Percentiles rank a stretch among this genome's conserved stretches.
phyloP scores from a whole-genome alignment of 495 filamentous ascomycete genomes.

The Parathielavia appendiculata region DNA sequence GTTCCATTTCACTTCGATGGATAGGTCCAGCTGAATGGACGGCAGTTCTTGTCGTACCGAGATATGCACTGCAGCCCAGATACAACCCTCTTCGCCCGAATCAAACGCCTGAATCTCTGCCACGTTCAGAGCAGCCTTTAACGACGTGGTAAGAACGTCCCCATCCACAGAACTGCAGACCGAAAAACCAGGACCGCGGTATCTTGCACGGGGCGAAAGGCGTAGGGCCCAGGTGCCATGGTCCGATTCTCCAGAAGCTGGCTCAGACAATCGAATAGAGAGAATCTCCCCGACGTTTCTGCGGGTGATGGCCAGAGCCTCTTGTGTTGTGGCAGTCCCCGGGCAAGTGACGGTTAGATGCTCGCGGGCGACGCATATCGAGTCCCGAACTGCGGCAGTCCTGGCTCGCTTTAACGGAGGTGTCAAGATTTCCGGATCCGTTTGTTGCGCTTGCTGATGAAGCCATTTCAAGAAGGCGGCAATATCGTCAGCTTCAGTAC shows the following conservation, averaged over 20 bases:
- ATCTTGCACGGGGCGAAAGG: slow-evolving; percentile 17
- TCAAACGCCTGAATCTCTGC: slow-evolving; percentile 11
- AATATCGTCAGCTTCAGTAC: slow-evolving; percentile 8
- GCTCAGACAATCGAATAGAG: slow-evolving; percentile 3
- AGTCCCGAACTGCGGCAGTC: background rate
- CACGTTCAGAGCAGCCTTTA: slow-evolving; percentile 13
- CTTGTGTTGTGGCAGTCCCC: background rate
- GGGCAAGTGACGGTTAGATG: slow-evolving; percentile 10
- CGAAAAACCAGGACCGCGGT: slow-evolving; percentile 10
- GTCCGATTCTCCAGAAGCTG: background rate
- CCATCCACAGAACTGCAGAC: slow-evolving; percentile 9
- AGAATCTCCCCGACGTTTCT: slow-evolving; percentile 17
- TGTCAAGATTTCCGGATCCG: background rate
- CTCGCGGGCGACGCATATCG: slow-evolving; percentile 28
- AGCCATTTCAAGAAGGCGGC: slow-evolving; percentile 21
- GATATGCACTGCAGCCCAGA: slow-evolving; percentile 25
- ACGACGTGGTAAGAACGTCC: slow-evolving; percentile 1
- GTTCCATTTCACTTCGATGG: slow-evolving; percentile 27
- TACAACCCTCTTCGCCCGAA: slow-evolving; percentile 18
- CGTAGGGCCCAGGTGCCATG: slow-evolving; percentile 10
- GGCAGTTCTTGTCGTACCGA: slow-evolving; percentile 19
- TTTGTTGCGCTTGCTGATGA: background rate
- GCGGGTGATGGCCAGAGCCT: background rate
- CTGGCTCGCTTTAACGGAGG: slow-evolving; percentile 25
- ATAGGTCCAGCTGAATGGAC: slow-evolving; percentile 13